phyloP scores from a whole-genome alignment of 75 land plant genomes.

The Gnetum montanum region DNA sequence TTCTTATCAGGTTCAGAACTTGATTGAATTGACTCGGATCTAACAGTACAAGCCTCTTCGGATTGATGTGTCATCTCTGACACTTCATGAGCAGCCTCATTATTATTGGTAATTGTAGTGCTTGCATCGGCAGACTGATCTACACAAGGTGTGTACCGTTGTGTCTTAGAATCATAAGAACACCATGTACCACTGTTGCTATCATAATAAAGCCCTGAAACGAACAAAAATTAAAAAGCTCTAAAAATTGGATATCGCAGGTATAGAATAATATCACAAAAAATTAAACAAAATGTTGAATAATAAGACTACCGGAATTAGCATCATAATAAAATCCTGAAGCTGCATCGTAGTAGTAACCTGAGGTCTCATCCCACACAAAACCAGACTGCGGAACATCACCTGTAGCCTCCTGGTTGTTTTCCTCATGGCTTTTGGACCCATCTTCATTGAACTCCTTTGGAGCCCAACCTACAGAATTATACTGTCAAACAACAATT shows the following conservation, averaged over 20 bases:
- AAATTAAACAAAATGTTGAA: too few relatives aligned
- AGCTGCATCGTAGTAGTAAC: slow-evolving; percentile 46
- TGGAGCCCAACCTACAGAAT: slow-evolving; percentile 39
- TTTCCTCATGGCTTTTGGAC: neutral
- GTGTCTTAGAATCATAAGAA: slow-evolving; percentile 32
- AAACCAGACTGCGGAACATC: slow-evolving; percentile 28
- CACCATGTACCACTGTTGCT: slow-evolving; percentile 40
- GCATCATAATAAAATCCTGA: slow-evolving; percentile 49
- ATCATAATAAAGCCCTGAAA: slow-evolving; percentile 37
- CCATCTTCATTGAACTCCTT: slow-evolving; percentile 35
- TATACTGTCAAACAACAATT: slow-evolving; percentile 20
- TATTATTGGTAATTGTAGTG: neutral
- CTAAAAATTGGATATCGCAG: too few relatives aligned
- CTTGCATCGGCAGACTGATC: slow-evolving; percentile 6
- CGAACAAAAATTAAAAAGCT: too few relatives aligned
- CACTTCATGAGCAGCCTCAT: slow-evolving; percentile 1
- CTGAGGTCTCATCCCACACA: slow-evolving; percentile 53
- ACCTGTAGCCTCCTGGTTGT: neutral
- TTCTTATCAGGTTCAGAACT: slow-evolving; percentile 14
- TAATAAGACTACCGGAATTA: slow-evolving; percentile 18
- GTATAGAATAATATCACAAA: too few relatives aligned
- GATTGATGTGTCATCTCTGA: slow-evolving; percentile 14
- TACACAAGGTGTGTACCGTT: slow-evolving; percentile 27
- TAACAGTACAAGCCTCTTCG: slow-evolving; percentile 23
- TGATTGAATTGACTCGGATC: slow-evolving; percentile 6